Evolutionary conservation across 257 asterid genomes (phyloP).

Genomic region (Ilex aquifolium): DNA sequence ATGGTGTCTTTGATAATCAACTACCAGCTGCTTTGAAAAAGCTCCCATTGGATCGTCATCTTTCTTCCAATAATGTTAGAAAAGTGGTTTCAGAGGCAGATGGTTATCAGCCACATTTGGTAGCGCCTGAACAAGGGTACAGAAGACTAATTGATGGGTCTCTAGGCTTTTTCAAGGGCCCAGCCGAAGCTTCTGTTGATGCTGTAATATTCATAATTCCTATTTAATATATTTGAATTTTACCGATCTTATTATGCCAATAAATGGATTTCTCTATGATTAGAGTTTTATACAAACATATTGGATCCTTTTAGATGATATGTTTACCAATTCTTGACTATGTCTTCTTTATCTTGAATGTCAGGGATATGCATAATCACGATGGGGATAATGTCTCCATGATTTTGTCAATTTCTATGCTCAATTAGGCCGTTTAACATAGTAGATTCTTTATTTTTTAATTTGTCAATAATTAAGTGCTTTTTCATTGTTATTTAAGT

Average conservation of each 20-base stretch:
- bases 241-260: background rate
- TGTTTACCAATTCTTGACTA: no score
- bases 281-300: no score
- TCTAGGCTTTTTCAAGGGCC: slow-evolving; percentile 92
- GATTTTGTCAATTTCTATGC: no score
- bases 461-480: no score
- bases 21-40: slow-evolving; percentile 90
- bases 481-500: no score
- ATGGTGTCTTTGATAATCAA: slow-evolving; percentile 92
- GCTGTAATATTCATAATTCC: slow-evolving; percentile 45
- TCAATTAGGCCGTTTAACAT: no score
- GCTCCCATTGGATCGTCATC: slow-evolving; percentile 96
- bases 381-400: no score
- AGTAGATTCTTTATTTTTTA: no score
- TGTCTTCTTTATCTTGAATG: no score
- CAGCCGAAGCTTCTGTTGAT: slow-evolving; percentile 98
- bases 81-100: slow-evolving; percentile 93
- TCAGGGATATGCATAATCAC: no score
- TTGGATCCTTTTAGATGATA: no score
- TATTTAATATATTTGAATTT: background rate
- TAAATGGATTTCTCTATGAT: no score
- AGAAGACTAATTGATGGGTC: slow-evolving; percentile 95
- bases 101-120: slow-evolving; percentile 96
- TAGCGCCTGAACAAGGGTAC: slow-evolving; percentile 99
- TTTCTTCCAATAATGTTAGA: slow-evolving; percentile 72